Base-by-base conservation (phyloP, 768 basidiomycete genomes). In the Tricholoma sp. region DNA sequence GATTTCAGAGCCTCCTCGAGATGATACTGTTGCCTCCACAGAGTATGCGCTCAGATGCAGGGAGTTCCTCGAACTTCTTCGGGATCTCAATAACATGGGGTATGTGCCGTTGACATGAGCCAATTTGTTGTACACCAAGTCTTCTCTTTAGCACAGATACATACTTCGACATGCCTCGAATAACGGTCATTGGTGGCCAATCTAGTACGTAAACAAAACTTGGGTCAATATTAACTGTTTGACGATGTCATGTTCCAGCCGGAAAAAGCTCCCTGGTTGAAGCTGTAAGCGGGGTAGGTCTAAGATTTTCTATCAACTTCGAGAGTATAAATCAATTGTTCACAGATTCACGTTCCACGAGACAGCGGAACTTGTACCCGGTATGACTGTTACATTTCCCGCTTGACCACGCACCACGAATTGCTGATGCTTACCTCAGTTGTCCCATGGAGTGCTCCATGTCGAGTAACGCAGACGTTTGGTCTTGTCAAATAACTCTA, bases 181-280 rank as follows among this genome's bases (percentile, higher is more conserved):
- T 84, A 9, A 79, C 74, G 0, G 82, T 84, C 4, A 83, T 83
- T 28, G 83, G 50, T 51, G 78, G 60, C 59, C 42, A 44, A 24
- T 44, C 70, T 69, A 7, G 9, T 54, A 12, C 13, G 34, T 34
- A 20, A 20, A 20, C 18, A 11, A 34, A 48, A 6, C 5, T 48
- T 61, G 74, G 0, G 53, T 77, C 33, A 73, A 69, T 5, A 54
- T 54, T 24, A 8, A 31, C 73, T 76, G 45, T 67, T 65, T 52
- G 61, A 63, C 9, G 62, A 68, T 31, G 9, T 6, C 15, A 36
- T 28, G 6, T 18, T 51, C 24, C 33, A 83, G 82, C 81, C 4
- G 82, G 82, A 2, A 84, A 84, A 59, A 84, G 83, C 55, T 84
- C 82, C 0, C 64, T 84, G 1, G 80, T 84, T 0, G 83, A 84